Evolutionary conservation across 805 yeast species (phyloP).

Genomic region (Yamadazyma phyllophila): DNA sequence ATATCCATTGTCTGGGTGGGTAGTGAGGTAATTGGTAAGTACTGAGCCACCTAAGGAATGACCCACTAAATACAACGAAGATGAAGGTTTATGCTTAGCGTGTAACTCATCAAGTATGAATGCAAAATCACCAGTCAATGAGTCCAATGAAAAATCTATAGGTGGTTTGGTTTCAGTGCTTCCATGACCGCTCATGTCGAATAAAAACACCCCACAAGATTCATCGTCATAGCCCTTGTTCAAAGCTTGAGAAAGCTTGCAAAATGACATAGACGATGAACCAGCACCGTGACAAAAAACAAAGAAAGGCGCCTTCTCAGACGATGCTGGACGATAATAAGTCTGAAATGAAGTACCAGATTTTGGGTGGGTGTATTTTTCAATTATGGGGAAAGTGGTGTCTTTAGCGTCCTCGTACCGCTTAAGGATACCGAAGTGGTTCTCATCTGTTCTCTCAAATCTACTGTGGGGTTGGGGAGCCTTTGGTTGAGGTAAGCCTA

Average conservation of each 20-base stretch:
- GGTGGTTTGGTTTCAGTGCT: constrained; percentile 15
- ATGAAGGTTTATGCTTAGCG: constrained; percentile 8
- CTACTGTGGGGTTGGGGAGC: not conserved
- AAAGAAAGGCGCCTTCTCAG: constrained; percentile 50
- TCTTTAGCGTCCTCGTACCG: constrained; percentile 1
- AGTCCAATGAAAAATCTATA: constrained; percentile 41
- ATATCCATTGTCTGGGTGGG: constrained; percentile 17
- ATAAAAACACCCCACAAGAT: constrained; percentile 59
- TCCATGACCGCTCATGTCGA: constrained; percentile 90
- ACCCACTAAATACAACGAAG: constrained; percentile 64
- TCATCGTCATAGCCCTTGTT: constrained; percentile 14
- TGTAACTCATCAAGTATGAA: constrained; percentile 44
- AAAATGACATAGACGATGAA: constrained; percentile 78
- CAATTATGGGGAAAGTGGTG: constrained; percentile 10
- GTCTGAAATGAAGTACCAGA: constrained; percentile 31
- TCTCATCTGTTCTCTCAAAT: constrained; percentile 6
- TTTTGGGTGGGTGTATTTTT: constrained; percentile 15
- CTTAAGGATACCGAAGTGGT: constrained; percentile 9
- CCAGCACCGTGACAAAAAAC: constrained; percentile 96
- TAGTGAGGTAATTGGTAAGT: constrained; percentile 49
- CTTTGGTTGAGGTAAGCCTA: not conserved
- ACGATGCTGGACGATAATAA: constrained; percentile 54
- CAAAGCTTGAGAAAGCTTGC: constrained; percentile 40
- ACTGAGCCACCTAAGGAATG: constrained; percentile 94
- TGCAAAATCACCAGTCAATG: constrained; percentile 58